These are phyloP conservation scores for Eucalyptus leucophloia DNA, from an alignment of 345 rosid genomes.

Conservation along the genomic window DNA sequence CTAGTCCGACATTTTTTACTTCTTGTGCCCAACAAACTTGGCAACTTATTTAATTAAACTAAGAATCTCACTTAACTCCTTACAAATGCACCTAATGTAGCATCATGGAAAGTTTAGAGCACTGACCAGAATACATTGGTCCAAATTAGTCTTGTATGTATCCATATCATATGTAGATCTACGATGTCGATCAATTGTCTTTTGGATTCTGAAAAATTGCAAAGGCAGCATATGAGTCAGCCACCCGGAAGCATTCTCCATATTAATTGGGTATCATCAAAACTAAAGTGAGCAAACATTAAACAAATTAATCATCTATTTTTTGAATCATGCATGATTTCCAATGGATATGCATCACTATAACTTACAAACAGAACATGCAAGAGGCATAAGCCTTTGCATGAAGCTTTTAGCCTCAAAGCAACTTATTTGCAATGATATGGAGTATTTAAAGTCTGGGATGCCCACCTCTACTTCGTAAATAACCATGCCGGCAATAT, in stretches of 20 bases:
- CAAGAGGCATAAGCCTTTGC: not conserved
- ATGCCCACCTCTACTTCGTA: not conserved
- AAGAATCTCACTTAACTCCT: not conserved
- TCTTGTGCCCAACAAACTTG: not conserved
- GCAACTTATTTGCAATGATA: not conserved
- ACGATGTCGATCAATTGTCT: conserved; percentile 26
- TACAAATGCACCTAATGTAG: not conserved
- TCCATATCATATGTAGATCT: conserved; percentile 9
- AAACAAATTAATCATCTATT: not conserved
- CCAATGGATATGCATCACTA: not conserved
- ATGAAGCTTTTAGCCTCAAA: not conserved
- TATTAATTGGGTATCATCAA: not conserved
- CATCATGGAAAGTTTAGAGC: not conserved
- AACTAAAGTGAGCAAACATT: not conserved
- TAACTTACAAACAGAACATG: not conserved
- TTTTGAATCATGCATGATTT: not conserved
- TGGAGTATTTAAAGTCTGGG: not conserved
- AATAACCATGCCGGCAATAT: not conserved
- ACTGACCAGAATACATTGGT: not conserved
- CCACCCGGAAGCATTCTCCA: not conserved
- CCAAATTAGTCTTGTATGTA: not conserved
- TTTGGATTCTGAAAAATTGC: conserved; percentile 18
- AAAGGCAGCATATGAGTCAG: not conserved
- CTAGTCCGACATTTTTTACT: not conserved
- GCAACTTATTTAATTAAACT: not conserved